Conservation (phyloP, 192 early-diverging fungal species). For the Dissophora ornata region DNA sequence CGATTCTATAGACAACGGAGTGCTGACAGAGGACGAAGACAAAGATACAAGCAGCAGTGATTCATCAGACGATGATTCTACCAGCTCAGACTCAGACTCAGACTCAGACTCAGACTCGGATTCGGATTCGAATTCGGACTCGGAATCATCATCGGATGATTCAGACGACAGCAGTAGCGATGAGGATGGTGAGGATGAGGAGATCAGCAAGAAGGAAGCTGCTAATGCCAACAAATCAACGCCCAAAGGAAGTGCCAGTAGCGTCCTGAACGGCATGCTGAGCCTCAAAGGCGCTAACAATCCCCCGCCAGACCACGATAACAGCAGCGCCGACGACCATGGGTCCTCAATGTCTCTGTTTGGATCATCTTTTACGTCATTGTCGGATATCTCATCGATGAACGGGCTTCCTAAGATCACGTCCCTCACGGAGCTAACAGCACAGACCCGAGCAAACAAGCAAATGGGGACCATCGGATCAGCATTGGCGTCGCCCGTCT, state of each 20-base stretch:
- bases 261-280: too few relatives aligned
- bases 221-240: neutral
- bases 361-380: neutral
- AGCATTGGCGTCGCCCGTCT: neutral
- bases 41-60: neutral
- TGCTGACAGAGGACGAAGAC: too few relatives aligned
- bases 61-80: neutral
- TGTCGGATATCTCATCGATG: neutral
- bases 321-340: too few relatives aligned
- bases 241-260: too few relatives aligned
- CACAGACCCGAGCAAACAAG: neutral
- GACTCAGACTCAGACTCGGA: neutral
- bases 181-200: too few relatives aligned
- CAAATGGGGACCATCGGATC: neutral
- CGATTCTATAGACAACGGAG: too few relatives aligned
- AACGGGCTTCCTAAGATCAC: neutral
- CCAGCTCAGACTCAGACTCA: conserved; percentile 10
- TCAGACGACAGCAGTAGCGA: neutral
- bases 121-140: too few relatives aligned
- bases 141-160: too few relatives aligned
- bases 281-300: too few relatives aligned
- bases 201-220: too few relatives aligned
- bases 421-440: neutral
- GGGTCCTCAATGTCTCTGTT: neutral
- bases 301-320: too few relatives aligned